These are phyloP conservation scores for Fusarium virguliforme DNA, from an alignment of 2,329 filamentous ascomycete species.

Conservation along the genomic window DNA sequence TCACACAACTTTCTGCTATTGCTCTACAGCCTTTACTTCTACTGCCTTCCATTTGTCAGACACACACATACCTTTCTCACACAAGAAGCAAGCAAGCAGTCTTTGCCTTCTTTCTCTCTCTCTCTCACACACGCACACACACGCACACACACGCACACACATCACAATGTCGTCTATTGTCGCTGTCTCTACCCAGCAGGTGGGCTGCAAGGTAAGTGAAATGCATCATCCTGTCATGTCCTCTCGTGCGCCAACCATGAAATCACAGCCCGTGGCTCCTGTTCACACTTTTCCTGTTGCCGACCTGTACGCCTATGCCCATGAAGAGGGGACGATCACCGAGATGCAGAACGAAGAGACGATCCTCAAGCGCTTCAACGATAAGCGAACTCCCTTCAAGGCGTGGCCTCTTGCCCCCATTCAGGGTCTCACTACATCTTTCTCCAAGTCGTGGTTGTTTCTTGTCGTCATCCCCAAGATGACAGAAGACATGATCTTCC, in stretches of 20 bases:
- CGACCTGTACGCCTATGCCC: slow-evolving; percentile 49
- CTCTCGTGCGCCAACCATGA: slow-evolving; percentile 24
- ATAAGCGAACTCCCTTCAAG: slow-evolving; percentile 38
- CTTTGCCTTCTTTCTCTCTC: not conserved
- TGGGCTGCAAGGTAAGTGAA: not conserved
- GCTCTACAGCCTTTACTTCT: not conserved
- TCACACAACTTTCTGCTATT: not conserved
- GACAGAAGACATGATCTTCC: slow-evolving; percentile 47
- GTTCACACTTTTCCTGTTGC: slow-evolving; percentile 43
- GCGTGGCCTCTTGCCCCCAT: slow-evolving; percentile 55
- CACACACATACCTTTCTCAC: not conserved
- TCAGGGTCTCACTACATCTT: slow-evolving; percentile 50
- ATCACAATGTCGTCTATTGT: not conserved
- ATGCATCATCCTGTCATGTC: not conserved
- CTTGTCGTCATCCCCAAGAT: slow-evolving; percentile 49
- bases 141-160: too few species aligned
- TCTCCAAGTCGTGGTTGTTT: slow-evolving; percentile 54
- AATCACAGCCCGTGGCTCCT: slow-evolving; percentile 19
- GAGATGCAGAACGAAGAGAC: slow-evolving; percentile 55
- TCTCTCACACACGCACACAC: too few species aligned
- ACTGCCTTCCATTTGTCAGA: too few species aligned
- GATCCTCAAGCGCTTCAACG: slow-evolving; percentile 49
- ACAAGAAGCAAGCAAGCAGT: not conserved
- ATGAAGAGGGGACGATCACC: slow-evolving; percentile 55
- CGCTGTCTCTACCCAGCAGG: not conserved